These are phyloP conservation scores for Circinella umbellata DNA, from an alignment of 371 early-diverging fungal genomes.

Conservation along the genomic window DNA sequence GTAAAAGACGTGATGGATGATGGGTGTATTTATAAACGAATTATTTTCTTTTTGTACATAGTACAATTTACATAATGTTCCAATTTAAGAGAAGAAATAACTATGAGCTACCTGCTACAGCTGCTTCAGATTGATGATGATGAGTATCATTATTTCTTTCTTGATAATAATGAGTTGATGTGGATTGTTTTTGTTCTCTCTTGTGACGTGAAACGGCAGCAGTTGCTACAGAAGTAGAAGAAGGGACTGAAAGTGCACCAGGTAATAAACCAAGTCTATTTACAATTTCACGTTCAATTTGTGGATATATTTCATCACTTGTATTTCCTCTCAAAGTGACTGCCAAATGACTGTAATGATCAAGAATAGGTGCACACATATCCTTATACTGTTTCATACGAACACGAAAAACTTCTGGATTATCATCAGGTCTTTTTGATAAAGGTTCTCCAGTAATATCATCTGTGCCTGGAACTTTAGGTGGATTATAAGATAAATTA, in stretches of 20 bases:
- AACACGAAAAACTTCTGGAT: constrained; percentile 80
- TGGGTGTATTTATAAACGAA: too few species aligned
- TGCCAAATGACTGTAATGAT: constrained; percentile 78
- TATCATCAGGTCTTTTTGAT: constrained; percentile 92
- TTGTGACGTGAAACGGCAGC: constrained; percentile 18
- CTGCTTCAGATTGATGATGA: neutral
- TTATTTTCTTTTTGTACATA: too few species aligned
- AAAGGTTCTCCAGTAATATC: constrained; percentile 94
- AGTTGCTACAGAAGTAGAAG: constrained; percentile 9
- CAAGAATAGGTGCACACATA: constrained; percentile 79
- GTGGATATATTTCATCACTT: constrained; percentile 91
- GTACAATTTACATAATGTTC: too few species aligned
- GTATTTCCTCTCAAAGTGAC: constrained; percentile 75
- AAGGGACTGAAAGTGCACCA: constrained; percentile 16
- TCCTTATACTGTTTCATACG: constrained; percentile 80
- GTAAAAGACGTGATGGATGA: too few species aligned
- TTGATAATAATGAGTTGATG: neutral
- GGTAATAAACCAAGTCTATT: constrained; percentile 48
- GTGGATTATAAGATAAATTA: constrained; percentile 94
- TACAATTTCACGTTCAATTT: constrained; percentile 65
- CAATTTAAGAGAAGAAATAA: too few species aligned
- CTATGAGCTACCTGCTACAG: neutral
- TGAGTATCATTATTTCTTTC: neutral
- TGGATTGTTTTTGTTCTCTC: constrained; percentile 8
- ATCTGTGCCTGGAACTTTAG: constrained; percentile 80